Base-by-base conservation (phyloP, 2,329 filamentous ascomycete genomes). In the Fusarium staphyleae region DNA sequence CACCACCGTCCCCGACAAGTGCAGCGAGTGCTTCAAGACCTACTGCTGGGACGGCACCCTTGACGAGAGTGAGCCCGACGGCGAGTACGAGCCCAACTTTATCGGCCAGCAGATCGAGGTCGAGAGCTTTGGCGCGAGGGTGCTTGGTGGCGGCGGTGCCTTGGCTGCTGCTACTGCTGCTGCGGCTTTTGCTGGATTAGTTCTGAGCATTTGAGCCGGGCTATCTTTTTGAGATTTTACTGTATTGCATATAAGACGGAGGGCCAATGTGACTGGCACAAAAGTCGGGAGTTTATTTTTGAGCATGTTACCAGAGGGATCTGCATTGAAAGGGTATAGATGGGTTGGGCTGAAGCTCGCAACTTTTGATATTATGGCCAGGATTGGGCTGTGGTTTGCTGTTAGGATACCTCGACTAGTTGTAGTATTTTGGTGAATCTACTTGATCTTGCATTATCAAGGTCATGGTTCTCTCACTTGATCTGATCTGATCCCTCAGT, bases 41-140 rank as follows among this genome's bases (percentile, higher is more conserved):
- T 97, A 97, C 77, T 99, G 95, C 82, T 99, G 95, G 95, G 84
- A 97, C 71, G 95, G 95, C n/a, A 90, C 84, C 13, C 50, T 75
- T 29, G 69, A 72, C 22, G 70, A 71, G 43, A 51, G 59, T 10
- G 62, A 66, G 1, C 68, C 72, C 1, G 81, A 24, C 22, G 22
- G 61, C 55, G 64, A 55, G 7, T 75, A 75, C 36, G 45, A 62
- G 18, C 73, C 73, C 9, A 14, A 44, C 2, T 60, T 69, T 5
- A 65, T 66, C 29, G 60, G 67, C 48, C 61, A 65, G 30, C 49
- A 57, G 11, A 66, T 74, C 29, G 49, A 67, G 19, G 36, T 66
- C 8, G 52, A 70, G 24, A 69, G 61, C 37, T 60, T 60, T 16
- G 66, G 55, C 3, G 35, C 52, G 4, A 61, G 36, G 46, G 40